Conservation (phyloP, 768 basidiomycete genomes). For the Coprinopsis strossmayeri region DNA sequence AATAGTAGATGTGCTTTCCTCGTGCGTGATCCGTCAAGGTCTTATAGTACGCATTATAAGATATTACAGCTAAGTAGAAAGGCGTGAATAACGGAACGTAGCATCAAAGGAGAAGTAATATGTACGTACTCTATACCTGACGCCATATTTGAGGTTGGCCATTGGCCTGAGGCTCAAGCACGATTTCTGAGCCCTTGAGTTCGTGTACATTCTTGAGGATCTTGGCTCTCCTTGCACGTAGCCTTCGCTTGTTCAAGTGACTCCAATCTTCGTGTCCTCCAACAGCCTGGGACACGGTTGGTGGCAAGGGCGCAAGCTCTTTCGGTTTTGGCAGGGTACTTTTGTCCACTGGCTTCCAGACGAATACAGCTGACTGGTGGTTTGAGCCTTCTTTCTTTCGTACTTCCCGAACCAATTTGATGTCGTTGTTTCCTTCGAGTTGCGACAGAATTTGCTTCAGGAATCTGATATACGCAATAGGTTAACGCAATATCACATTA, state of each 20-base stretch:
- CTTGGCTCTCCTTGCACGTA: conserved; percentile 37
- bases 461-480: no score
- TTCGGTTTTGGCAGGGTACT: background rate
- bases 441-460: conserved; percentile 49
- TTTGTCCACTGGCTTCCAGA: conserved; percentile 16
- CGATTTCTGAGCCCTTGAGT: conserved; percentile 13
- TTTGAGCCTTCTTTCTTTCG: conserved; percentile 18
- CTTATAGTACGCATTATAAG: no score
- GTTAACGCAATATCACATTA: no score
- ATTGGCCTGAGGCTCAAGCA: background rate
- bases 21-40: no score
- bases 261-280: conserved; percentile 45
- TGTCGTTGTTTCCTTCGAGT: conserved; percentile 32
- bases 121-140: no score
- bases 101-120: no score
- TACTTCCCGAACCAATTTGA: conserved; percentile 35
- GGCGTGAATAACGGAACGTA: no score
- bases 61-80: no score
- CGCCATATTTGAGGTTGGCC: no score
- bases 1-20: no score
- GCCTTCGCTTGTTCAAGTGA: conserved; percentile 52
- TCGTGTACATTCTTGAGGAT: conserved; percentile 33
- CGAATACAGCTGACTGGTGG: conserved; percentile 13
- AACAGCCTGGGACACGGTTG: conserved; percentile 30
- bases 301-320: background rate